A percentile compares a stretch with the other conserved stretches of the same genome.
Evolutionary conservation across 2,329 filamentous ascomycete genomes (phyloP).

Genomic region (Paracoccidioides lutzii): DNA sequence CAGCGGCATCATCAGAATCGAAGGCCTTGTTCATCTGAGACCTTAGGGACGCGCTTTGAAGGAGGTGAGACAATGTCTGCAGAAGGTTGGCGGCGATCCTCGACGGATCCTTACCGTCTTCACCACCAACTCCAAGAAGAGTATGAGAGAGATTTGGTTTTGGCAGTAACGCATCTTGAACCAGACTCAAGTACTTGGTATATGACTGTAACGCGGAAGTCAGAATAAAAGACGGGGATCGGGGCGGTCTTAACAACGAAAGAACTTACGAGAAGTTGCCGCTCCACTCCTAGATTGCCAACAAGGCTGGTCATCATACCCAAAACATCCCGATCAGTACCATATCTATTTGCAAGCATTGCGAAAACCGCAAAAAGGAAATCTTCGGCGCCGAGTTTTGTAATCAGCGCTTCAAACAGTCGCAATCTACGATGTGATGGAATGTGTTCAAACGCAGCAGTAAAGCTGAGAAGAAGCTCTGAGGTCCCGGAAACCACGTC

Average conservation of each 20-base stretch:
- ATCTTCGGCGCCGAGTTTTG: constrained; percentile 72
- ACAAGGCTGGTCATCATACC: constrained; percentile 66
- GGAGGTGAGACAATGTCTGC: constrained; percentile 26
- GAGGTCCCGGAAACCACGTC: constrained; percentile 70
- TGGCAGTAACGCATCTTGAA: constrained; percentile 60
- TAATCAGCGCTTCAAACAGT: constrained; percentile 71
- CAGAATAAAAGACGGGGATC: constrained; percentile 4
- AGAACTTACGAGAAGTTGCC: constrained; percentile 48
- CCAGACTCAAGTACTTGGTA: constrained; percentile 61
- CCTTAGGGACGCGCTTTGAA: constrained; percentile 31
- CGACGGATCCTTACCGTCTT: constrained; percentile 35
- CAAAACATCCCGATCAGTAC: constrained; percentile 58
- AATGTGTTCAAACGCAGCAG: constrained; percentile 91
- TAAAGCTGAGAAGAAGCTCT: constrained; percentile 88
- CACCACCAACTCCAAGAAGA: constrained; percentile 49
- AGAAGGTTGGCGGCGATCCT: constrained; percentile 32
- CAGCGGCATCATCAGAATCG: constrained; percentile 35
- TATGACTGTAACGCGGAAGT: constrained; percentile 43
- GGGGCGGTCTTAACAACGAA: background rate
- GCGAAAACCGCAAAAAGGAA: constrained; percentile 78
- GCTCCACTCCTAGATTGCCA: constrained; percentile 56
- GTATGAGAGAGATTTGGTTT: constrained; percentile 61
- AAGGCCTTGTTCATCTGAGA: constrained; percentile 27
- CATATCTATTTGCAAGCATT: constrained; percentile 84
- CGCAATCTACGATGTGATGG: constrained; percentile 71